Base-by-base conservation (phyloP, 2,329 filamentous ascomycete species). In the Stagonosporopsis cucurbitacearum region DNA sequence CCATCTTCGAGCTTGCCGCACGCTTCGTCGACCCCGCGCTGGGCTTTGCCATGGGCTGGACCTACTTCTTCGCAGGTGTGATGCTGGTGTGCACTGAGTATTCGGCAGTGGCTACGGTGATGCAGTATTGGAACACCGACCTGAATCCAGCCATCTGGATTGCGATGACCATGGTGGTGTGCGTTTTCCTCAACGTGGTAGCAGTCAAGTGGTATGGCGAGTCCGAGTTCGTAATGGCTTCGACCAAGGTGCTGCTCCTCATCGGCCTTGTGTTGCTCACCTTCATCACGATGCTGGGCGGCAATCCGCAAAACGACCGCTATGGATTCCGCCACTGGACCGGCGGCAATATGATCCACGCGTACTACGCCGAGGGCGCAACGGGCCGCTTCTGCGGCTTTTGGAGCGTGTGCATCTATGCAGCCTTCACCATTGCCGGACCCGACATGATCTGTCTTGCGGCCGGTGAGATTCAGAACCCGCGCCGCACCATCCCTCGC, bases 21-120 rank as follows among this genome's bases (percentile, higher is more conserved):
- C 82, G 90, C 44, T 93, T 91, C 77, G 89, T 87, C 64, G 88
- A 93, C 63, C 89, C 89, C 37, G 88, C 89, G 47, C 82, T 93
- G 17, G 90, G 90, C 37, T 93, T 94, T 72, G 84, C 88, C 41
- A 81, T 92, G 15, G 89, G 89, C 30, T 92, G 70, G 73, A 69
- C 63, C 2, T 77, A 75, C 63, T 89, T 85, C 82, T 84, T 87
- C 74, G 92, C 58, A 4, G 54, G 54, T 13, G 54, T 57, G 8
- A 57, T 57, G 54, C 35, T 57, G 39, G 54, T 57, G 13, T 57
- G 54, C 32, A 57, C 54, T 2, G 54, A 57, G 28, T 57, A 75
- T 44, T 73, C 70, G 3, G 74, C 71, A 26, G 74, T 74, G 15
- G 70, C 69, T n/a, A 60, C 74, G 13, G 75, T 73, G 6, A 73